Base-by-base conservation (phyloP, 208 protist species). In the Kentomonas sorsogonicus region DNA sequence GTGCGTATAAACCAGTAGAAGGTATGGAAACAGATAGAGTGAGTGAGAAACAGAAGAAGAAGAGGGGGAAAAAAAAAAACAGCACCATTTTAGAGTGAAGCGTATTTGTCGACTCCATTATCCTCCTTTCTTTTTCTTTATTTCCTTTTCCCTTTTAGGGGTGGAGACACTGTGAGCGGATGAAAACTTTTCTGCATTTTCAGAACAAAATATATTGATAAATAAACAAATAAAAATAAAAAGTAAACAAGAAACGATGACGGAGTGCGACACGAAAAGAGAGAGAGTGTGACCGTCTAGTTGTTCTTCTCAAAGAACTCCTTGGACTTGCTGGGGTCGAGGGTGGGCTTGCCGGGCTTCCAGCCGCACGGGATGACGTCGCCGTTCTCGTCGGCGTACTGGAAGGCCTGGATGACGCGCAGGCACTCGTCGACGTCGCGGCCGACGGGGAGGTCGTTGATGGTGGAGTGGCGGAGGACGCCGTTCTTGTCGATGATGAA, bases 371-470 rank as follows among this genome's bases (percentile, higher is more conserved):
- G 87, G 76, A 98, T 93, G 30, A 97, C 93, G 43, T 98, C 88
- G n/a, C 88, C 91, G 51, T 98, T 75, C 53, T 97, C 79, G 43
- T 98, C 97, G 3, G 84, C 76, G 66, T 92, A 98, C 74, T 98
- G 91, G 70, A 98, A 97, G 27, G 96, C 97, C 65, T 98, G 58
- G 10, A 99, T 71, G 1, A 99, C 75, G 41, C 98, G 93, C 3
- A 99, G 74, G 10, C 83, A 80, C 80, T 99, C 97, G n/a, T 99
- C 95, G 5, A 98, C 91, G 57, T 58, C 87, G 53, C 97, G 76
- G 13, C 97, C 97, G 11, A 99, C 96, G 18, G 95, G 93, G 3
- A 98, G 75, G 60, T 99, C 96, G 71, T 98, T 98, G 52, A 98
- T 72, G 15, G 84, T 95, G 20, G 91, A 79, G 38, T 96, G 89